Conservation (phyloP, 169 alveolate genomes). For the Eimeria necatrix region DNA sequence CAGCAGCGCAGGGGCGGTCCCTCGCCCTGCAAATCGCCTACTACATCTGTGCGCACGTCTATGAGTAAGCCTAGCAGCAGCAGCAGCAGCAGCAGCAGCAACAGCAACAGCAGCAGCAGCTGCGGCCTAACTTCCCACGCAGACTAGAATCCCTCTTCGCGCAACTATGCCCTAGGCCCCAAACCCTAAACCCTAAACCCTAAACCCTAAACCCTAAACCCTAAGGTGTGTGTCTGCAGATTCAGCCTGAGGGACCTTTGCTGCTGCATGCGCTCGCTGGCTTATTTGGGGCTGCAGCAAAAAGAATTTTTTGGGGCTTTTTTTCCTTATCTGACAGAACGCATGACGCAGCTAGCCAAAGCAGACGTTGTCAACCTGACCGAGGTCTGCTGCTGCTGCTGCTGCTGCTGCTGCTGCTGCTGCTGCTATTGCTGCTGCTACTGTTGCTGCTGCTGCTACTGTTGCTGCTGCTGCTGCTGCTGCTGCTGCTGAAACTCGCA, state of each 20-base stretch:
- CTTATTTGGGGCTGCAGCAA: constrained; percentile 43
- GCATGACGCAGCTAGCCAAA: constrained; percentile 2
- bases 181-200: too few relatives aligned
- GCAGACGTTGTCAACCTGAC: constrained; percentile 58
- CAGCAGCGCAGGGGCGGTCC: constrained; percentile 1
- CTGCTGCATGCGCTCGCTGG: constrained; percentile 49
- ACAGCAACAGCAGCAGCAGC: constrained; percentile 37
- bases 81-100: constrained; percentile 65
- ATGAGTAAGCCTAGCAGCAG: constrained; percentile 46
- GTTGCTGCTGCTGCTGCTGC: too few relatives aligned
- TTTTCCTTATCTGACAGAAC: constrained; percentile 11
- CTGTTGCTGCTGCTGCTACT: neutral
- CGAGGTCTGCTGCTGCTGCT: constrained; percentile 38
- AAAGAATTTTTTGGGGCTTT: constrained; percentile 30
- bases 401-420: constrained; percentile 1
- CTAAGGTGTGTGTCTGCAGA: too few relatives aligned
- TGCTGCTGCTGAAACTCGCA: too few relatives aligned
- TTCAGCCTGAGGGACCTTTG: constrained; percentile 50
- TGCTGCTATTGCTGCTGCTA: neutral
- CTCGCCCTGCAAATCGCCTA: constrained; percentile 12
- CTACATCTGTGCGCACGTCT: constrained; percentile 40
- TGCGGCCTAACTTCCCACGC: too few relatives aligned
- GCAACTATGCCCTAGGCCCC: too few relatives aligned
- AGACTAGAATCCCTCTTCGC: too few relatives aligned
- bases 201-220: neutral